Evolutionary conservation across 1,284 basidiomycete genomes (phyloP), one percentile per base, ranked within the genome.

Genomic region (Cryptococcus jaspeensis): DNA sequence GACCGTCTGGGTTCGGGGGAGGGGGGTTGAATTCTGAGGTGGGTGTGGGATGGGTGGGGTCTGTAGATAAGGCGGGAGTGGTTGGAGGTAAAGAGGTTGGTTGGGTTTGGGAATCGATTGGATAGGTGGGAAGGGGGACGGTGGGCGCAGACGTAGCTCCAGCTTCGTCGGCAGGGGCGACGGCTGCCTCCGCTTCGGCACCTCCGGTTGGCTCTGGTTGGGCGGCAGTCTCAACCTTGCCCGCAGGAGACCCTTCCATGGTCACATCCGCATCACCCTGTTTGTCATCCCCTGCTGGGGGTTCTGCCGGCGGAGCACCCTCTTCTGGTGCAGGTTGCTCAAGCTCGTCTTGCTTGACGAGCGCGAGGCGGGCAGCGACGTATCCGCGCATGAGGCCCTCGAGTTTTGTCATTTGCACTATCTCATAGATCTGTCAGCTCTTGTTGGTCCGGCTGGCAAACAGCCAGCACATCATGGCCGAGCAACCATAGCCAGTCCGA

Each of bases 341-440:
- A 37, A 12, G 5, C 5, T 5, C 28, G 28, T 32, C 18, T 36
- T 36, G 41, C 18, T 50, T 41, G 15, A 46, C 57, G 15, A 59
- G 18, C 12, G 45, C 50, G 5, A 57, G 22, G 45, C 59, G 32
- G 25, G 52, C 55, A 3, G 4, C 32, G 2, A 52, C 61, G 49
- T 78, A 78, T 36, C 61, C 53, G 37, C 76, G 59, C 6, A 76
- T 64, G 39, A 72, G 56, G 6, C 46, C 51, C 36, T 74, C 64
- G 42, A 78, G 64, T 48, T 62, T 62, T 6, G 57, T 52, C 50
- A 71, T 71, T 54, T 77, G 73, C 5, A 60, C 73, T 75, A 48
- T 20, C 3, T 5, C 16, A n/a, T 22, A 37, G 13, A 12, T 28
- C 42, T 36, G 45, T 49, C 51, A 49, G 38, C 16, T 9, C 4